Evolutionary conservation across 1,139 yeast species (phyloP).

Genomic region (Geotrichum phurueaensis): DNA sequence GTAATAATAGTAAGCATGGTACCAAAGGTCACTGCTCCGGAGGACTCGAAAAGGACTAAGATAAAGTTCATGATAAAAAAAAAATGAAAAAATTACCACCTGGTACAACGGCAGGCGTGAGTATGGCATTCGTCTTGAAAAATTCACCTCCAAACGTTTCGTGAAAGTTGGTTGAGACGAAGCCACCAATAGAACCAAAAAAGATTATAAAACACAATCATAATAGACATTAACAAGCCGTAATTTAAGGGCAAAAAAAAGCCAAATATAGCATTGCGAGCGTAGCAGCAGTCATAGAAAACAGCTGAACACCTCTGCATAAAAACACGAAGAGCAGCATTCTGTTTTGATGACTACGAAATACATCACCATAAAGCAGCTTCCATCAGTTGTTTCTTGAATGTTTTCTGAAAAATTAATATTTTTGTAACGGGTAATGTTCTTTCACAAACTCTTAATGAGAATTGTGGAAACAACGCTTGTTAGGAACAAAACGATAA

Average conservation of each 20-base stretch:
- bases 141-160: constrained; percentile 87
- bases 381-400: constrained; percentile 96
- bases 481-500: constrained; percentile 72
- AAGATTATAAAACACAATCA: constrained; percentile 77
- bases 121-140: constrained; percentile 78
- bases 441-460: constrained; percentile 73
- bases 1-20: constrained; percentile 75
- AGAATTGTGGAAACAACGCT: constrained; percentile 75
- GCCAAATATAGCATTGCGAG: constrained; percentile 82
- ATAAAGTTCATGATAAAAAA: constrained; percentile 72
- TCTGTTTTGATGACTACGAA: constrained; percentile 71
- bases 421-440: constrained; percentile 83
- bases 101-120: constrained; percentile 83
- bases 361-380: constrained; percentile 89
- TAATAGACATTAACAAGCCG: constrained; percentile 85
- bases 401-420: constrained; percentile 75
- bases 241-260: constrained; percentile 89
- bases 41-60: constrained; percentile 68
- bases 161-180: constrained; percentile 77
- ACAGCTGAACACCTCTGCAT: constrained; percentile 84
- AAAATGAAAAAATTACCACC: constrained; percentile 62
- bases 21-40: constrained; percentile 94
- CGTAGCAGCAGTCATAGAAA: constrained; percentile 69
- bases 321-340: constrained; percentile 71
- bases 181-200: constrained; percentile 78